A percentile compares a stretch with the other conserved stretches of the same genome.
Evolutionary conservation across 192 early-diverging fungal species (phyloP).

Genomic region (Entophlyctis luteolus): DNA sequence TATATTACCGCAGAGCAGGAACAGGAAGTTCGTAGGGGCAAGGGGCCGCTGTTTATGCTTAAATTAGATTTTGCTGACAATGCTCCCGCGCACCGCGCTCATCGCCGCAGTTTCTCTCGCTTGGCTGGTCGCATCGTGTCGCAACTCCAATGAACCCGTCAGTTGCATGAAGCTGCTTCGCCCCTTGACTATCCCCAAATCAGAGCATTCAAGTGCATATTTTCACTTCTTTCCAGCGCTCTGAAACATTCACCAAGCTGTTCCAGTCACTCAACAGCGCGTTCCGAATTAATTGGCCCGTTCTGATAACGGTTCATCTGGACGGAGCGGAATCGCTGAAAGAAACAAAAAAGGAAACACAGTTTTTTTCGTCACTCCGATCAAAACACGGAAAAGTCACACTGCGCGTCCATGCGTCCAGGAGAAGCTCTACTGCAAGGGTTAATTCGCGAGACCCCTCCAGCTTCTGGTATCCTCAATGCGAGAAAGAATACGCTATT

Average conservation of each 20-base stretch:
- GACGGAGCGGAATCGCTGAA: neutral
- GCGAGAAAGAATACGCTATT: constrained; percentile 6
- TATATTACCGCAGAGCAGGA: too few relatives aligned
- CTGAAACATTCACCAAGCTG: neutral
- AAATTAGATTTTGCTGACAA: too few relatives aligned
- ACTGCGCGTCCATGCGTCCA: neutral
- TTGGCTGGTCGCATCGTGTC: too few relatives aligned
- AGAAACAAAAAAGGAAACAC: neutral
- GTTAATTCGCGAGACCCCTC: neutral
- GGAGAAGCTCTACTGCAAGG: neutral
- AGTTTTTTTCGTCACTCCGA: neutral
- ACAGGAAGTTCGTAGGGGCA: too few relatives aligned
- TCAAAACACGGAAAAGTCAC: neutral
- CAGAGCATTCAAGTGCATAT: constrained; percentile 14
- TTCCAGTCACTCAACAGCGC: constrained; percentile 12
- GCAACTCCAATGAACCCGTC: too few relatives aligned
- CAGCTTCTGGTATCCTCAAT: constrained; percentile 11
- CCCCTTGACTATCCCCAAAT: too few relatives aligned
- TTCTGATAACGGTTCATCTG: constrained; percentile 4
- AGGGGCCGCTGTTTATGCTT: too few relatives aligned
- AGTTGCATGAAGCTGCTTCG: too few relatives aligned
- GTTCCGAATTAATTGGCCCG: neutral
- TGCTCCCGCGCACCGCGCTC: too few relatives aligned
- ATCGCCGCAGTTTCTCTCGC: too few relatives aligned
- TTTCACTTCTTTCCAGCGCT: constrained; percentile 4